Conservation (phyloP, 2,329 filamentous ascomycete species). For the Cryphonectria radicalis region DNA sequence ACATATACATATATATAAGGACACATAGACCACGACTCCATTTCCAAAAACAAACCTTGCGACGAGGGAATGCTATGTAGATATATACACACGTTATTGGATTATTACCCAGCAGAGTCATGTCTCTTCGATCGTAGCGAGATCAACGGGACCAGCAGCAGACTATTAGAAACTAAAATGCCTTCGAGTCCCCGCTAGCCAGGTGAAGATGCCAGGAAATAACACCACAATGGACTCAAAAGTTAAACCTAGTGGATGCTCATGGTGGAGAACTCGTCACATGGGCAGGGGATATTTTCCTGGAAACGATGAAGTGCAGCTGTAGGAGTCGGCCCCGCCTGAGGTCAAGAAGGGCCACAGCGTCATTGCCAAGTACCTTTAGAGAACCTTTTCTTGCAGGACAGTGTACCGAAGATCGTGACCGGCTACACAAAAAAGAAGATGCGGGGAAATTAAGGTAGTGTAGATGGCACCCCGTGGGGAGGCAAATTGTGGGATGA, state of each 20-base stretch:
- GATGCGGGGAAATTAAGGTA: not conserved
- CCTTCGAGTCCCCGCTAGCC: not conserved
- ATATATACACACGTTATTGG: not conserved
- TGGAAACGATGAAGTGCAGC: not conserved
- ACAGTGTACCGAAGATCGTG: not conserved
- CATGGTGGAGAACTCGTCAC: conserved; percentile 6
- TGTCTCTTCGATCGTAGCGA: not conserved
- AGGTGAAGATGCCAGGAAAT: not conserved
- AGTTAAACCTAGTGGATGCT: not conserved
- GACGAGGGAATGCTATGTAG: not conserved
- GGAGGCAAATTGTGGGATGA: not conserved
- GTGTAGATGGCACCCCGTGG: not conserved
- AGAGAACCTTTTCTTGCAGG: not conserved
- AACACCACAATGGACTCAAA: not conserved
- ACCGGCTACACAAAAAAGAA: not conserved
- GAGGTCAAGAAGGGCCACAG: not conserved
- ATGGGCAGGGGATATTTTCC: conserved; percentile 1
- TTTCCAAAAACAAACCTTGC: not conserved
- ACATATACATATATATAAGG: not conserved
- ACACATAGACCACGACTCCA: not conserved
- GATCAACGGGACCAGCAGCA: not conserved
- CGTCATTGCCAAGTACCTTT: conserved; percentile 7
- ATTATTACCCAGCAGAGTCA: not conserved
- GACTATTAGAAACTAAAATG: not conserved
- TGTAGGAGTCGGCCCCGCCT: not conserved